A percentile compares a stretch with the other conserved stretches of the same genome.
Conservation (phyloP, 2,329 filamentous ascomycete genomes). For the Aspergillaceae sp. region DNA sequence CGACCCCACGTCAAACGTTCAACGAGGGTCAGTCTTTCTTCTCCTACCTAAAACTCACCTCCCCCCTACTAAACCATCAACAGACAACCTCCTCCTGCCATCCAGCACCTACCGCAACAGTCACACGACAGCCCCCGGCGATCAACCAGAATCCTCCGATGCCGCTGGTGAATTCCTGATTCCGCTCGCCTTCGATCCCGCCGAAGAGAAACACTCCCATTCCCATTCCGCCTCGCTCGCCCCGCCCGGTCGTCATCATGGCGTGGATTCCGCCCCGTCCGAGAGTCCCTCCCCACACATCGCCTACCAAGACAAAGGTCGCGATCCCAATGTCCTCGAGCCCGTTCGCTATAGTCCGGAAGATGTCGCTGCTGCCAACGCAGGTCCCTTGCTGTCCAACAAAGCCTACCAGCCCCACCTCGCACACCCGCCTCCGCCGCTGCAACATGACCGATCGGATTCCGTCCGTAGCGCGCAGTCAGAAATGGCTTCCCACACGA, state of each 20-base stretch:
- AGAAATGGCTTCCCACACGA: slow-evolving; percentile 28
- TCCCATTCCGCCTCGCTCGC: slow-evolving; percentile 39
- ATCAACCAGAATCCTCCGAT: slow-evolving; percentile 28
- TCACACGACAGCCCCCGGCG: slow-evolving; percentile 56
- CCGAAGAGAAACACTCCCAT: slow-evolving; percentile 42
- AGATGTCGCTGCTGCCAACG: slow-evolving; percentile 18
- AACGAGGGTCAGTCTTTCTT: slow-evolving; percentile 22
- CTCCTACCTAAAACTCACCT: neutral
- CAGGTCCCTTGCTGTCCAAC: slow-evolving; percentile 46
- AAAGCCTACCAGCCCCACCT: slow-evolving; percentile 26
- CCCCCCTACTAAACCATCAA: neutral
- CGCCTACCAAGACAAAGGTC: slow-evolving; percentile 77
- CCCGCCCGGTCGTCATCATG: slow-evolving; percentile 1
- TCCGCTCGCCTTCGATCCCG: slow-evolving; percentile 65
- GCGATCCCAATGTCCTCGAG: slow-evolving; percentile 48
- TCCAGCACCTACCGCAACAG: slow-evolving; percentile 70
- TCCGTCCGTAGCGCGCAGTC: slow-evolving; percentile 41
- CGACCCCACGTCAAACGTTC: slow-evolving; percentile 17
- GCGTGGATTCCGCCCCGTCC: slow-evolving; percentile 27
- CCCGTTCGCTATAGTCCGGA: slow-evolving; percentile 21
- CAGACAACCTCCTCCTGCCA: slow-evolving; percentile 60
- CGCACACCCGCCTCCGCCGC: too few species aligned
- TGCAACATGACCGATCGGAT: slow-evolving; percentile 23
- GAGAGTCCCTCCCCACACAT: slow-evolving; percentile 69
- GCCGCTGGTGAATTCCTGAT: slow-evolving; percentile 64